phyloP scores from a whole-genome alignment of 1,284 basidiomycete species.

The Erythrobasidium hasegawianum region DNA sequence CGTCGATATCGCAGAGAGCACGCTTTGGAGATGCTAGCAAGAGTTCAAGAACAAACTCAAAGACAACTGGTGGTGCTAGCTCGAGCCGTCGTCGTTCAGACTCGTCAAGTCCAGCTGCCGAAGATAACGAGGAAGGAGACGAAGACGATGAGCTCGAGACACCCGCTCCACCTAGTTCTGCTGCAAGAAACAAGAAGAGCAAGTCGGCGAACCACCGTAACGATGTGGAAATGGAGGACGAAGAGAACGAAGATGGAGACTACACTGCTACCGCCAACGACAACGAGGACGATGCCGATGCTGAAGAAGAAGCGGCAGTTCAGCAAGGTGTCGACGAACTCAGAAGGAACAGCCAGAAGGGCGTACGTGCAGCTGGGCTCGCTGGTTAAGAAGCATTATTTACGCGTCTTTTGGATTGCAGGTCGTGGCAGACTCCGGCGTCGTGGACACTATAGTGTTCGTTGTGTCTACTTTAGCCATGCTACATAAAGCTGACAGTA shows the following conservation, averaged over 20 bases:
- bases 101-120: neutral
- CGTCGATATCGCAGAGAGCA: neutral
- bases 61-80: neutral
- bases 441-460: constrained; percentile 81
- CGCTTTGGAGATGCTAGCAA: neutral
- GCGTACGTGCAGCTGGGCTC: constrained; percentile 9
- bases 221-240: constrained; percentile 4
- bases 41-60: neutral
- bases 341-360: neutral
- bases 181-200: neutral
- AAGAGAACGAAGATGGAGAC: neutral
- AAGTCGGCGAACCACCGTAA: neutral
- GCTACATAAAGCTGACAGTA: neutral
- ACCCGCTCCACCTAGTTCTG: constrained; percentile 4
- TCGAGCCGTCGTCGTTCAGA: neutral
- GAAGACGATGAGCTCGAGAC: constrained; percentile 15
- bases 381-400: neutral
- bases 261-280: neutral
- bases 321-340: neutral
- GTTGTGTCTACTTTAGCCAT: constrained; percentile 45
- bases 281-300: neutral
- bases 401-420: neutral
- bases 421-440: constrained; percentile 75
- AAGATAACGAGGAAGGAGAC: neutral
- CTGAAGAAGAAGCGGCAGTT: constrained; percentile 4